Percentiles rank a stretch among this genome's conserved stretches.
Conservation (phyloP, 129 eudicot genomes). For the Tanacetum coccineum region DNA sequence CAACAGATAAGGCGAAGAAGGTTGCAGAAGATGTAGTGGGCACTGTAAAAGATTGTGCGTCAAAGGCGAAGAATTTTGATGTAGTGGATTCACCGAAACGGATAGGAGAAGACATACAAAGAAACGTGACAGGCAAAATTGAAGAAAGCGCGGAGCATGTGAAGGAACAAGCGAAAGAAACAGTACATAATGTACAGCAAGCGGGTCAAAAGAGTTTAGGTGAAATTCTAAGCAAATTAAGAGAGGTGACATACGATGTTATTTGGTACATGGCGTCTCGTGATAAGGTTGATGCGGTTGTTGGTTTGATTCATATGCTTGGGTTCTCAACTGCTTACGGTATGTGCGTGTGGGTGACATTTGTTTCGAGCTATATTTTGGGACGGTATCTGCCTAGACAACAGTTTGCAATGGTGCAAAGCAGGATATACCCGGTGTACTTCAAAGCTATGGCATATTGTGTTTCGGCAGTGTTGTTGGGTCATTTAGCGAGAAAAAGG, state of each 20-base stretch:
- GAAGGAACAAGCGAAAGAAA: conserved; percentile 17
- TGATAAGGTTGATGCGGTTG: conserved; percentile 22
- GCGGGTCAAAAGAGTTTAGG: conserved; percentile 31
- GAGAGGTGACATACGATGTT: conserved; percentile 29
- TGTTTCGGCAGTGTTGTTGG: conserved; percentile 53
- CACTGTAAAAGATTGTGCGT: conserved; percentile 17
- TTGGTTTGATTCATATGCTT: conserved; percentile 48
- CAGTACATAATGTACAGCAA: not conserved
- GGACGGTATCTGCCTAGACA: conserved; percentile 48
- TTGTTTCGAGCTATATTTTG: conserved; percentile 64
- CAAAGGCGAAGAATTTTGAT: conserved; percentile 14
- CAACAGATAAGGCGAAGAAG: conserved; percentile 18
- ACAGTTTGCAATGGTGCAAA: conserved; percentile 80
- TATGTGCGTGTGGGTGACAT: conserved; percentile 71
- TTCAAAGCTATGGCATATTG: conserved; percentile 60
- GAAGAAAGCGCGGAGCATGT: conserved; percentile 15
- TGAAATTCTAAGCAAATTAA: conserved; percentile 17
- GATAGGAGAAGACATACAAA: conserved; percentile 13
- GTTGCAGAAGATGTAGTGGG: conserved; percentile 13
- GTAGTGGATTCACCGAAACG: conserved; percentile 15
- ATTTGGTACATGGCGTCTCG: conserved; percentile 19
- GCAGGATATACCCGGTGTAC: conserved; percentile 75
- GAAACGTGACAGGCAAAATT: conserved; percentile 20
- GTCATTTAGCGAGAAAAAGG: conserved; percentile 40
- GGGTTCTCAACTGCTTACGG: conserved; percentile 72